Base-by-base conservation (phyloP, 257 asterid species). In the Pogostemon cablin region DNA sequence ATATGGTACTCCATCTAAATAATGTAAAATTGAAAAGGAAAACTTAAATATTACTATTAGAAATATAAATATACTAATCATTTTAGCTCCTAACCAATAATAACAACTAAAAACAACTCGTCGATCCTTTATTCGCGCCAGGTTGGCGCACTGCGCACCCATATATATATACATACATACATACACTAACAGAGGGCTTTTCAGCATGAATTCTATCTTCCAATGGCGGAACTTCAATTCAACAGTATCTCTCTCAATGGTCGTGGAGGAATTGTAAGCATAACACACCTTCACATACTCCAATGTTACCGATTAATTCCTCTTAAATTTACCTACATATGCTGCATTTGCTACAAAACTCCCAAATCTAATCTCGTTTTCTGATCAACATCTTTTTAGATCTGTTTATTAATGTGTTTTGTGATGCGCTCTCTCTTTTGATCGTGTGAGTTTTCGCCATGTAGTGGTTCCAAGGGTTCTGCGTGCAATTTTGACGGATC, bases 171-270 rank as follows among this genome's bases (percentile, higher is more conserved):
- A 15, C 15, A 15, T 15, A 15, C 15, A 15, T 15, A 44, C 32
- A 55, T 5, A 11, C 59, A 72, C 47, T 62, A 60, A 41, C 57
- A 43, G 25, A 17, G n/a, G 15, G 38, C 15, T 10, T 39, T 12
- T 59, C 52, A 64, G 5, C 12, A 10, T 6, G 63, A 15, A 12
- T 8, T 34, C 35, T 7, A 2, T 41, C 65, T n/a, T 5, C 65
- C 60, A 42, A 76, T 76, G 80, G 50, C 80, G 67, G 80, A 76
- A 42, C 80, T 53, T 42, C 53, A 7, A n/a, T 69, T 69, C 72
- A 76, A 76, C 64, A 69, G 32, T 35, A 76, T 76, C 47, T 58
- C 75, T 62, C 80, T 76, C 80, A 62, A 74, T 40, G 72, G 76
- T 38, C 80, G 80, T 15, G 80, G 76, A 32, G 80, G 80, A 71